phyloP scores from a whole-genome alignment of 2,329 filamentous ascomycete species.

The Torrubiellomyces zombiae region DNA sequence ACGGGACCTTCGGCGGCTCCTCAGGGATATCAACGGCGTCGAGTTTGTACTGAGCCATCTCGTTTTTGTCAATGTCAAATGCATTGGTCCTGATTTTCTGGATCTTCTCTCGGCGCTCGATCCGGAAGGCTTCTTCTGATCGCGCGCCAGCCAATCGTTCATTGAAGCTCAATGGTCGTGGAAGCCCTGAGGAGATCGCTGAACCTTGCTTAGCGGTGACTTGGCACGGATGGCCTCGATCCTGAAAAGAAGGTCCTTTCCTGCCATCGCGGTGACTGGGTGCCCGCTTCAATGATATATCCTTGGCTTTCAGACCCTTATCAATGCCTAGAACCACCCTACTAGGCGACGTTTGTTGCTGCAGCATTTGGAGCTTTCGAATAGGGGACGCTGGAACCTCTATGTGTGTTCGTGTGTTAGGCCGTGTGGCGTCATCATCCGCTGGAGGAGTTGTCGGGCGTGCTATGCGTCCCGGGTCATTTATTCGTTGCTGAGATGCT shows the following conservation, averaged over 20 bases:
- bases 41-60: conserved; percentile 43
- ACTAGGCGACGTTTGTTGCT: conserved; percentile 56
- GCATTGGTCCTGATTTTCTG: conserved; percentile 34
- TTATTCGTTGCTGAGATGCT: too few species aligned
- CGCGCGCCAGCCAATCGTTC: conserved; percentile 65
- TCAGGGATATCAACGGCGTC: conserved; percentile 38
- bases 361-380: conserved; percentile 32
- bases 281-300: conserved; percentile 70
- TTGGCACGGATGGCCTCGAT: conserved; percentile 26
- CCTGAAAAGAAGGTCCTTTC: conserved; percentile 7
- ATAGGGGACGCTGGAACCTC: conserved; percentile 67
- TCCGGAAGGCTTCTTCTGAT: conserved; percentile 31
- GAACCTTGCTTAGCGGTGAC: conserved; percentile 21
- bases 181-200: conserved; percentile 11
- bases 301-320: conserved; percentile 63
- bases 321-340: conserved; percentile 75
- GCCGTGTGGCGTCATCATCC: conserved; percentile 7
- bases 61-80: conserved; percentile 39
- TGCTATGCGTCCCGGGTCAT: conserved; percentile 7
- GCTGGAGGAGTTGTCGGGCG: conserved; percentile 9
- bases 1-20: conserved; percentile 26
- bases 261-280: conserved; percentile 24
- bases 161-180: conserved; percentile 50
- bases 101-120: conserved; percentile 34
- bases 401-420: conserved; percentile 29